A percentile compares a stretch with the other conserved stretches of the same genome.
phyloP scores from a whole-genome alignment of 1,139 yeast species.

The Pichia cactophila region DNA sequence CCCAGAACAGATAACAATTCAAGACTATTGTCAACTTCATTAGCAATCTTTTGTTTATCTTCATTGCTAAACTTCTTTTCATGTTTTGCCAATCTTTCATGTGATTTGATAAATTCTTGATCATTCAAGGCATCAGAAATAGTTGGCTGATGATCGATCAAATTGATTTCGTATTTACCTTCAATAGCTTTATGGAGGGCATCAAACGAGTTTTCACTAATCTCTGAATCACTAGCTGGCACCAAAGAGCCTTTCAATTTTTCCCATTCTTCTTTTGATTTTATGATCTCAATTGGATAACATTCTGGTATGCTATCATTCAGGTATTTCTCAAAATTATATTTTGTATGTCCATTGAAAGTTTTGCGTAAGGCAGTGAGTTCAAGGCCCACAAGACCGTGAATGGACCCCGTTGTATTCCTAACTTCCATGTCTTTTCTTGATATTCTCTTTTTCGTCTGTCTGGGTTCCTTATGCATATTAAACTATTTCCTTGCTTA shows the following conservation, averaged over 20 bases:
- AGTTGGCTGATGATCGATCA: conserved; percentile 9
- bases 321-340: conserved; percentile 24
- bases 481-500: neutral
- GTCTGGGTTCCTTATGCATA: neutral
- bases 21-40: conserved; percentile 36
- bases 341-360: conserved; percentile 11
- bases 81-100: conserved; percentile 40
- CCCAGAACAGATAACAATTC: conserved; percentile 24
- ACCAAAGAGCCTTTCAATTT: neutral
- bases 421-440: neutral
- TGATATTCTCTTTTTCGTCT: neutral
- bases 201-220: conserved; percentile 4
- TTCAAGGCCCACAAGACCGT: conserved; percentile 8
- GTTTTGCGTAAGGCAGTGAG: conserved; percentile 6
- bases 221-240: conserved; percentile 1
- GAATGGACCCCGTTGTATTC: neutral
- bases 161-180: conserved; percentile 6
- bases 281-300: conserved; percentile 17
- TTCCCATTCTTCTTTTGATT: conserved; percentile 6
- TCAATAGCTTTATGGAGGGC: conserved; percentile 9
- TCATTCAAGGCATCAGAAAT: conserved; percentile 20
- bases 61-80: conserved; percentile 40
- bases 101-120: conserved; percentile 20
- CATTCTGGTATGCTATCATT: conserved; percentile 19
- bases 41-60: conserved; percentile 35